A percentile compares a stretch with the other conserved stretches of the same genome.
These are phyloP conservation scores for Rhizophagus prolifer DNA, from an alignment of 192 early-diverging fungal species.

Conservation along the genomic window DNA sequence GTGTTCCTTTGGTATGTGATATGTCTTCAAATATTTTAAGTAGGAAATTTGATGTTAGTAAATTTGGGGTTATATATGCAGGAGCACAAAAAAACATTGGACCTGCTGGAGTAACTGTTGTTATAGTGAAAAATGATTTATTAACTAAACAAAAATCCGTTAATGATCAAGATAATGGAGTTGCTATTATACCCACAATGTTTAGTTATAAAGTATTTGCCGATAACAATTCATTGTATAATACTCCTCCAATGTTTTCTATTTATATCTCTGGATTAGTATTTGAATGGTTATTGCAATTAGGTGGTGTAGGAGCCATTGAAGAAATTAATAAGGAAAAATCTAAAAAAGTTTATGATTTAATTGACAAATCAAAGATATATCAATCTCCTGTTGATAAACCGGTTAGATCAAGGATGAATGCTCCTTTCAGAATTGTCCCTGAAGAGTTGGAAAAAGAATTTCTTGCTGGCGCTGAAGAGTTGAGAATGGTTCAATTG, in stretches of 20 bases:
- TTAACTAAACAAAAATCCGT: slow-evolving; percentile 55
- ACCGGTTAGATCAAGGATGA: slow-evolving; percentile 79
- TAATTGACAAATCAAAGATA: slow-evolving; percentile 66
- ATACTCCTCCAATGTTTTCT: slow-evolving; percentile 94
- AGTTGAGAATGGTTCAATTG: slow-evolving; percentile 79
- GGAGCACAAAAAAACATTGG: slow-evolving; percentile 98
- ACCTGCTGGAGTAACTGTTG: slow-evolving; percentile 89
- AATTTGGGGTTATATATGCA: slow-evolving; percentile 87
- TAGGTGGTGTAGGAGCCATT: slow-evolving; percentile 69
- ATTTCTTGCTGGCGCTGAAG: slow-evolving; percentile 82
- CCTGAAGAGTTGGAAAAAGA: slow-evolving; percentile 67
- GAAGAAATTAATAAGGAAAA: slow-evolving; percentile 70
- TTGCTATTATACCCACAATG: slow-evolving; percentile 67
- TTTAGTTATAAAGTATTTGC: slow-evolving; percentile 85
- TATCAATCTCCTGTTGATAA: slow-evolving; percentile 66
- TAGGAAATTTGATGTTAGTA: slow-evolving; percentile 73
- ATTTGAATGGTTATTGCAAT: slow-evolving; percentile 75
- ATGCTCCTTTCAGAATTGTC: slow-evolving; percentile 81
- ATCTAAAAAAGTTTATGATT: slow-evolving; percentile 64
- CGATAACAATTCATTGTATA: slow-evolving; percentile 86
- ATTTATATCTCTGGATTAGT: slow-evolving; percentile 92
- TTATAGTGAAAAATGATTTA: slow-evolving; percentile 89
- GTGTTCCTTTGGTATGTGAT: slow-evolving; percentile 86
- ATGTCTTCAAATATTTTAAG: slow-evolving; percentile 86
- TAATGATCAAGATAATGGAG: slow-evolving; percentile 29